A percentile compares a stretch with the other conserved stretches of the same genome.
Evolutionary conservation across 1,139 yeast species (phyloP).

Genomic region (Sugiyamaella novakii): DNA sequence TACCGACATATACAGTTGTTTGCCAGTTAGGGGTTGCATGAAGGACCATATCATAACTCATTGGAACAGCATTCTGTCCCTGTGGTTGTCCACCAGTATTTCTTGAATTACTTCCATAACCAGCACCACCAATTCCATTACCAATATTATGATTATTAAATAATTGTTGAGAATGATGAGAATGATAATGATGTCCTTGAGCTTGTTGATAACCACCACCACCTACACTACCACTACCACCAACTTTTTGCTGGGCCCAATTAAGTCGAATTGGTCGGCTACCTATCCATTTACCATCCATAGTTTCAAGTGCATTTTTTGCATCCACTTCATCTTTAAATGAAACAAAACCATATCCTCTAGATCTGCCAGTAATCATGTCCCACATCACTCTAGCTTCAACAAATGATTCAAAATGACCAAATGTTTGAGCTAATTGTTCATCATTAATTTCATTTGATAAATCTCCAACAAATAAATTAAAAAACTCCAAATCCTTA

Average conservation of each 20-base stretch:
- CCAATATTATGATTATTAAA: constrained; percentile 46
- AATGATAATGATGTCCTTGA: constrained; percentile 92
- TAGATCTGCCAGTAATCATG: constrained; percentile 86
- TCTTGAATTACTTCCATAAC: constrained; percentile 39
- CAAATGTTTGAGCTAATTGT: constrained; percentile 59
- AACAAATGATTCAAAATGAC: constrained; percentile 60
- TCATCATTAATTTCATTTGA: constrained; percentile 84
- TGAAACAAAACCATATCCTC: constrained; percentile 94
- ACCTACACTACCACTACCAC: constrained; percentile 44
- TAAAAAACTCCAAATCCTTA: constrained; percentile 57
- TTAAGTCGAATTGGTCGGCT: constrained; percentile 81
- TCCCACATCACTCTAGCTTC: constrained; percentile 98
- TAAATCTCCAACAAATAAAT: constrained; percentile 85
- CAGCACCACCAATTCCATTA: constrained; percentile 46
- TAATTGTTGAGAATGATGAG: constrained; percentile 81
- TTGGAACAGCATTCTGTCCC: constrained; percentile 28
- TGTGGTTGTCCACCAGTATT: constrained; percentile 41
- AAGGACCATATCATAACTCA: constrained; percentile 66
- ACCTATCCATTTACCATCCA: constrained; percentile 74
- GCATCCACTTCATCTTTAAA: constrained; percentile 70
- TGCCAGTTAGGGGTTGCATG: constrained; percentile 82
- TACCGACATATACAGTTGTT: constrained; percentile 88
- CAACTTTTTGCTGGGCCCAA: constrained; percentile 77
- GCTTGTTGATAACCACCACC: constrained; percentile 76
- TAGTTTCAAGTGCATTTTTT: constrained; percentile 65